A percentile compares a stretch with the other conserved stretches of the same genome.
Evolutionary conservation across 2,329 filamentous ascomycete species (phyloP).

Genomic region (Colletotrichum spinosum): DNA sequence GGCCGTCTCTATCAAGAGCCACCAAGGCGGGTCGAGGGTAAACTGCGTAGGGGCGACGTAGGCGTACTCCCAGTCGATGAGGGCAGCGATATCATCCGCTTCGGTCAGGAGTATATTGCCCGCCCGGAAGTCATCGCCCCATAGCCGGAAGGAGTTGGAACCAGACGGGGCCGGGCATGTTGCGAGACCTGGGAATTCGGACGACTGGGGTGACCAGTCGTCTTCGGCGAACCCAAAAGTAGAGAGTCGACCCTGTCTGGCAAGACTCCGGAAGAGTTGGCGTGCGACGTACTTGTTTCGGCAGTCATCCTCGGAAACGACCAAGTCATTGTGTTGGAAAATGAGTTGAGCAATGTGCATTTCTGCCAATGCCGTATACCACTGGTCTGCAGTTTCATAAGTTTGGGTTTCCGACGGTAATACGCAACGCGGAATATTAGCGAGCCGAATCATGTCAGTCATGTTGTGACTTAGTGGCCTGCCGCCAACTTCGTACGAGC

Average conservation of each 20-base stretch:
- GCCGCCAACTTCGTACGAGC: constrained; percentile 43
- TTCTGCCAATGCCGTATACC: constrained; percentile 50
- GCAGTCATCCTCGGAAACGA: constrained; percentile 47
- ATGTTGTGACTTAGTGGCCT: constrained; percentile 56
- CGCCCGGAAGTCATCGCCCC: constrained; percentile 47
- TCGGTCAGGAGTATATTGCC: constrained; percentile 46
- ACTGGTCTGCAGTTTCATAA: constrained; percentile 47
- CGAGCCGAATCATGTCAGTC: constrained; percentile 49
- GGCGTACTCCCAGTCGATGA: constrained; percentile 38
- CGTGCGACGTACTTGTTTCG: constrained; percentile 48
- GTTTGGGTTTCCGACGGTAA: constrained; percentile 40
- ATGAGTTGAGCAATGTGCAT: constrained; percentile 49
- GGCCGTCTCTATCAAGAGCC: constrained; percentile 48
- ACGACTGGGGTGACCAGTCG: constrained; percentile 10
- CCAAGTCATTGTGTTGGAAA: constrained; percentile 51
- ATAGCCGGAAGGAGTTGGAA: constrained; percentile 42
- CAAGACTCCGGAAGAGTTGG: constrained; percentile 22
- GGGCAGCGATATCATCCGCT: constrained; percentile 43
- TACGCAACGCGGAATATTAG: constrained; percentile 41
- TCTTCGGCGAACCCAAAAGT: constrained; percentile 23
- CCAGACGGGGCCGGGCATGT: background rate
- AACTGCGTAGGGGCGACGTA: constrained; percentile 39
- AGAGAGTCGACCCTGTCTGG: constrained; percentile 5
- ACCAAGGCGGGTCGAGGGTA: constrained; percentile 51
- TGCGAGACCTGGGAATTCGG: background rate